Percentiles rank a stretch among this genome's conserved stretches.
These are phyloP conservation scores for Fusarium coffeatum DNA, from an alignment of 2,329 filamentous ascomycete species.

Conservation along the genomic window DNA sequence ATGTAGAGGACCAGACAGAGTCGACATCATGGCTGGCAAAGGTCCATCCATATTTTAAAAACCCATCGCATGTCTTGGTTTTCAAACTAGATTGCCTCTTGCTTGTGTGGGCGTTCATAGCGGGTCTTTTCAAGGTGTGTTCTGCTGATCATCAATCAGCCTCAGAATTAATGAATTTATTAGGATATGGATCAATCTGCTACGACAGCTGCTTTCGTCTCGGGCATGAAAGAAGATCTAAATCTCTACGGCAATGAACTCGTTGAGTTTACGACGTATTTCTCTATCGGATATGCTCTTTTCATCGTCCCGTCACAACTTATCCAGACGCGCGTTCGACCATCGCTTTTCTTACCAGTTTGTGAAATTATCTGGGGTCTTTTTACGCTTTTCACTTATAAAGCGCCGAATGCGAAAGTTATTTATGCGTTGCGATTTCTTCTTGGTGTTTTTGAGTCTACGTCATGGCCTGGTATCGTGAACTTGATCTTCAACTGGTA, in stretches of 20 bases:
- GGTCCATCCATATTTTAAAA: constrained; percentile 47
- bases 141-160: neutral
- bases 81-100: constrained; percentile 48
- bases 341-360: constrained; percentile 35
- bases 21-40: constrained; percentile 48
- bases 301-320: constrained; percentile 41
- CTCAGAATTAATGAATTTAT: neutral
- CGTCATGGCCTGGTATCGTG: constrained; percentile 41
- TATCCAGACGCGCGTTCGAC: constrained; percentile 40
- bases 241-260: constrained; percentile 33
- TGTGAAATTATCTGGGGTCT: constrained; percentile 42
- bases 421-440: constrained; percentile 38
- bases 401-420: constrained; percentile 29
- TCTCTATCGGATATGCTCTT: constrained; percentile 41
- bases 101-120: constrained; percentile 44
- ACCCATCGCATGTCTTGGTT: constrained; percentile 46
- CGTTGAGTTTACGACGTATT: constrained; percentile 43
- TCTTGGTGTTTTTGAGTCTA: constrained; percentile 41
- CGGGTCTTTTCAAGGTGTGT: constrained; percentile 24
- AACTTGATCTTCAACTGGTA: constrained; percentile 43
- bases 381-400: constrained; percentile 37
- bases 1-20: neutral
- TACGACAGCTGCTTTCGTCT: constrained; percentile 39
- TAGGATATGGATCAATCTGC: constrained; percentile 43
- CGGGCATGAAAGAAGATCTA: constrained; percentile 41